These are phyloP conservation scores for Filosporella fistucella DNA, from an alignment of 495 filamentous ascomycete species.

Conservation along the genomic window DNA sequence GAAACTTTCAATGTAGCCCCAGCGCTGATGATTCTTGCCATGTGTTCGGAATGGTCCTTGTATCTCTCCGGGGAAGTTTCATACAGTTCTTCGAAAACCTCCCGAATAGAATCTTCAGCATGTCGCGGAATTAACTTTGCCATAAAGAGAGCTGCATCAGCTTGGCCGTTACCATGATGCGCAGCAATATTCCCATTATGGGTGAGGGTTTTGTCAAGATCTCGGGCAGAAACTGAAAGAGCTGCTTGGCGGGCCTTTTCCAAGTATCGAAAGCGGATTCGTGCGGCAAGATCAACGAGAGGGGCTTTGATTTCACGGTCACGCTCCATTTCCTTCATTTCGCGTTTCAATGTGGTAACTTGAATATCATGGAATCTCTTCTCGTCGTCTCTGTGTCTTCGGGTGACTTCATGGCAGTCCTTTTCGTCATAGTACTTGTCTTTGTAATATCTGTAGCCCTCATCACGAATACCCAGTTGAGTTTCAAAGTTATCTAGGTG, in stretches of 20 bases:
- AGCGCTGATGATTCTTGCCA: too few relatives aligned
- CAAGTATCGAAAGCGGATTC: conserved; percentile 6
- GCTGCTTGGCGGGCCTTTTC: not conserved
- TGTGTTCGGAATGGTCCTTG: too few relatives aligned
- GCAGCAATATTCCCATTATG: conserved; percentile 7
- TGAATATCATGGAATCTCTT: not conserved
- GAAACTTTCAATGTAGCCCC: too few relatives aligned
- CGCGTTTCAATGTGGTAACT: not conserved
- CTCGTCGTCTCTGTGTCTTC: not conserved
- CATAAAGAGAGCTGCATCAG: conserved; percentile 2
- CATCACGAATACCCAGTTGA: too few relatives aligned
- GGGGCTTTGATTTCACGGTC: not conserved
- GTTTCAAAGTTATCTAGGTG: too few relatives aligned
- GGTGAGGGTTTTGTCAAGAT: not conserved
- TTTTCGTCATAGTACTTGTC: too few relatives aligned
- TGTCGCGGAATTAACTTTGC: not conserved
- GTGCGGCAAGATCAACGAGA: not conserved
- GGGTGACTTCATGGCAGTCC: too few relatives aligned
- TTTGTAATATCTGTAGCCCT: too few relatives aligned
- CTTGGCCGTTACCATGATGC: conserved; percentile 1
- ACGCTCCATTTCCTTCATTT: not conserved
- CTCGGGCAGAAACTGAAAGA: not conserved
- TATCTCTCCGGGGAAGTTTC: too few relatives aligned
- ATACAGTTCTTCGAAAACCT: too few relatives aligned
- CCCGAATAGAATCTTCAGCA: too few relatives aligned